Evolutionary conservation across 176 grass and related monocot genomes (phyloP).

Genomic region (Carex kokanica): DNA sequence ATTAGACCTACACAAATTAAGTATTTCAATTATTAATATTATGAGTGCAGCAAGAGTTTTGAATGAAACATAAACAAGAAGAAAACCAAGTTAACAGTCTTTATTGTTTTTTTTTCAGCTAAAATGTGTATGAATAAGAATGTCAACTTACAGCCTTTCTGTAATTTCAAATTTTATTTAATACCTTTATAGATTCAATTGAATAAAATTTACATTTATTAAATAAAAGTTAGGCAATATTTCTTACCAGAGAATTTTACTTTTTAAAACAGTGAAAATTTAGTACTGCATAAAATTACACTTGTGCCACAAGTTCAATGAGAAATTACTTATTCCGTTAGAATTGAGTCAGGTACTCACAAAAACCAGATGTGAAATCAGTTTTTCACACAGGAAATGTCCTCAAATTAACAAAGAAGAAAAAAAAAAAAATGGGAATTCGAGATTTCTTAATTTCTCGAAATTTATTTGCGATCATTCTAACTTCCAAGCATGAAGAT

Average conservation of each 20-base stretch:
- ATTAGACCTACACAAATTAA: neutral
- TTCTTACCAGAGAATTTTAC: neutral
- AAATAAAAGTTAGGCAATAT: neutral
- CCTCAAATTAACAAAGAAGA: conserved; percentile 11
- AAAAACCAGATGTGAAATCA: conserved; percentile 12
- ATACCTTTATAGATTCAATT: neutral
- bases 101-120: neutral
- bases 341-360: conserved; percentile 9
- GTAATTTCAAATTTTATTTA: neutral
- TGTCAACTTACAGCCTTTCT: neutral
- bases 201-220: neutral
- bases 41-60: neutral
- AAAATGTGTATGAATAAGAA: neutral
- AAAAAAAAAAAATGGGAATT: conserved; percentile 2
- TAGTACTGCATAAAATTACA: neutral
- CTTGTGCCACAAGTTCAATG: neutral
- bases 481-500: conserved; percentile 85
- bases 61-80: neutral
- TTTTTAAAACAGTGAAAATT: neutral
- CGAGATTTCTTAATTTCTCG: conserved; percentile 14
- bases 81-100: too few relatives aligned
- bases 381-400: conserved; percentile 12
- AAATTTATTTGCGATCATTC: conserved; percentile 37
- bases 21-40: neutral
- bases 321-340: neutral